phyloP scores from a whole-genome alignment of 805 yeast species.

The Metschnikowia aberdeeniae region DNA sequence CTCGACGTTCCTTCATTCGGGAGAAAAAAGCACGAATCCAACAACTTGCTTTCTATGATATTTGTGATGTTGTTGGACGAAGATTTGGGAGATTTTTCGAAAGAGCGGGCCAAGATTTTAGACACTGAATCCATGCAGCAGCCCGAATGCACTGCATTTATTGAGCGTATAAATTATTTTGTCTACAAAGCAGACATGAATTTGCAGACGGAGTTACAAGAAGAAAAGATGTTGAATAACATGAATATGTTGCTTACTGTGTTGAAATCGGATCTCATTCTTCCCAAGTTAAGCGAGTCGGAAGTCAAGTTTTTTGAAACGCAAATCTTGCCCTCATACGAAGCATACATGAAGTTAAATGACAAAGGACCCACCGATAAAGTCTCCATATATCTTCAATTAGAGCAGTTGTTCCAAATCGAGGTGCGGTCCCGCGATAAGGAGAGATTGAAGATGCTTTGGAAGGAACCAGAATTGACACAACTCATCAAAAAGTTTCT shows the following conservation, averaged over 20 bases:
- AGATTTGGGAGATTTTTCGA: slow-evolving; percentile 58
- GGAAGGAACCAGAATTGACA: slow-evolving; percentile 86
- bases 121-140: slow-evolving; percentile 34
- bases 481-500: slow-evolving; percentile 68
- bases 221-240: slow-evolving; percentile 69
- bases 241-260: slow-evolving; percentile 62
- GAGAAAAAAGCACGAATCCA: slow-evolving; percentile 15
- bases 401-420: slow-evolving; percentile 60
- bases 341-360: slow-evolving; percentile 19
- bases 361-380: slow-evolving; percentile 10
- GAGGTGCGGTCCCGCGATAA: slow-evolving; percentile 72
- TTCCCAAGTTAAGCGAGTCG: slow-evolving; percentile 17
- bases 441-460: slow-evolving; percentile 64
- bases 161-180: slow-evolving; percentile 43
- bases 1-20: slow-evolving; percentile 38
- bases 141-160: slow-evolving; percentile 22
- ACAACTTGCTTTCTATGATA: slow-evolving; percentile 60
- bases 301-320: slow-evolving; percentile 6
- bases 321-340: slow-evolving; percentile 17
- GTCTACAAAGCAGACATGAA: slow-evolving; percentile 48
- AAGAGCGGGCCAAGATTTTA: slow-evolving; percentile 47
- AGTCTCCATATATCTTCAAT: slow-evolving; percentile 43
- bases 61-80: slow-evolving; percentile 72
- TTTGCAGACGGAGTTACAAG: slow-evolving; percentile 33
- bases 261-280: slow-evolving; percentile 18